Evolutionary conservation across 306 rosid species (phyloP).

Genomic region (Hippophae tibetana): DNA sequence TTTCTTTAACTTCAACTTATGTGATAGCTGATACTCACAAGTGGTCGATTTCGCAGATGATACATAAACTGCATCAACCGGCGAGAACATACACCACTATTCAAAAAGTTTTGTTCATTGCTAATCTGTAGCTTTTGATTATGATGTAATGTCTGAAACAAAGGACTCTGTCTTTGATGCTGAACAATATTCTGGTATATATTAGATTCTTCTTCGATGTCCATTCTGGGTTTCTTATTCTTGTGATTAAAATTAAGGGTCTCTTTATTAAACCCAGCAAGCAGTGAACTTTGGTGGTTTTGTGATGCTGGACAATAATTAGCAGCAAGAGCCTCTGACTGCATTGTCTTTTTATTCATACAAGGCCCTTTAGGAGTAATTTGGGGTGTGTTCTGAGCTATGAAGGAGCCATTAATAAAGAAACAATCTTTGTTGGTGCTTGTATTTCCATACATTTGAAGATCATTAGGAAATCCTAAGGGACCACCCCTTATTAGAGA

Average conservation of each 20-base stretch:
- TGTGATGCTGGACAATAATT: background rate
- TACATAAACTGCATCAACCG: conserved; percentile 35
- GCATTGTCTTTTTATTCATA: conserved; percentile 13
- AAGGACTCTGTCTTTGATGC: conserved; percentile 21
- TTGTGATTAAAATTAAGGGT: conserved; percentile 1
- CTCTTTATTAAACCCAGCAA: conserved; percentile 9
- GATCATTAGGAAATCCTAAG: conserved; percentile 2
- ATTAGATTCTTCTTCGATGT: conserved; percentile 6
- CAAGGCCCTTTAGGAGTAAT: conserved; percentile 2
- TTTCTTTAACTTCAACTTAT: background rate
- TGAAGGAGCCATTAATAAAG: conserved; percentile 7
- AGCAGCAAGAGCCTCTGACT: background rate
- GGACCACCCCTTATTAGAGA: background rate
- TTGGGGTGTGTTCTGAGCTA: conserved; percentile 7
- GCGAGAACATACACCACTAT: conserved; percentile 26
- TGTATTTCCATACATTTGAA: background rate
- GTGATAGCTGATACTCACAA: conserved; percentile 19
- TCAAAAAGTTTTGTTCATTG: conserved; percentile 1
- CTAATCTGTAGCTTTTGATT: conserved; percentile 14
- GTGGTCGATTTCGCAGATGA: conserved; percentile 31
- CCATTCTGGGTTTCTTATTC: conserved; percentile 20
- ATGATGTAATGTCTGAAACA: conserved; percentile 16
- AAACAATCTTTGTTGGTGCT: background rate
- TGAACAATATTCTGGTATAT: conserved; percentile 12
- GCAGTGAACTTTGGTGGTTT: conserved; percentile 7